phyloP scores from a whole-genome alignment of 768 basidiomycete species.

The Amanita exitialis region DNA sequence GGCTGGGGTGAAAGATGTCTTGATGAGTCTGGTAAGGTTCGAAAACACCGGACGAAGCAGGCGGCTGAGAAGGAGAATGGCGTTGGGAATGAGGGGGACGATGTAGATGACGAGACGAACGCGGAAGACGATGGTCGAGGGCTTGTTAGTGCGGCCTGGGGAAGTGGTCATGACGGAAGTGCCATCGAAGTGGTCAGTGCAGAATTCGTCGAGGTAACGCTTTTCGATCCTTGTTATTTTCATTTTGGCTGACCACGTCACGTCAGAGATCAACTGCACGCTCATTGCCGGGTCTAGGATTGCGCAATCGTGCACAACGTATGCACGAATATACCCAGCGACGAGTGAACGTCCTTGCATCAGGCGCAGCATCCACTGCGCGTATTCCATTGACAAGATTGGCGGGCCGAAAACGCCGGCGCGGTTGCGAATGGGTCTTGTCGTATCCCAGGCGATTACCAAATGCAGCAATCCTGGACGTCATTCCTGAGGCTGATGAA shows the following conservation, averaged over 20 bases:
- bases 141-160: conserved; percentile 64
- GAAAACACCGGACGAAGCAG: conserved; percentile 14
- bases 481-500: conserved; percentile 27
- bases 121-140: conserved; percentile 49
- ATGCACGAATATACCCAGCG: conserved; percentile 58
- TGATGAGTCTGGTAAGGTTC: conserved; percentile 12
- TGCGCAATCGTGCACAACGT: conserved; percentile 56
- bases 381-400: conserved; percentile 19
- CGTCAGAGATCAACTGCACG: conserved; percentile 40
- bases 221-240: conserved; percentile 3
- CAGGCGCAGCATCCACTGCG: conserved; percentile 15
- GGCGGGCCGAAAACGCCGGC: conserved; percentile 32
- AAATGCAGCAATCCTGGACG: conserved; percentile 30
- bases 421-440: conserved; percentile 24
- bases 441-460: conserved; percentile 20
- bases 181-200: conserved; percentile 63
- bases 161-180: conserved; percentile 70
- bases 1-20: conserved; percentile 33
- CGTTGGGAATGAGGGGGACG: conserved; percentile 18
- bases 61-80: conserved; percentile 13
- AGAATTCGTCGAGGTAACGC: conserved; percentile 54
- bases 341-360: conserved; percentile 35
- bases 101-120: conserved; percentile 14
- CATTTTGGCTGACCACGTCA: background rate
- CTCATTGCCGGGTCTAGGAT: conserved; percentile 39